phyloP scores from a whole-genome alignment of 2,329 filamentous ascomycete species.

The Aspergillus sp. region DNA sequence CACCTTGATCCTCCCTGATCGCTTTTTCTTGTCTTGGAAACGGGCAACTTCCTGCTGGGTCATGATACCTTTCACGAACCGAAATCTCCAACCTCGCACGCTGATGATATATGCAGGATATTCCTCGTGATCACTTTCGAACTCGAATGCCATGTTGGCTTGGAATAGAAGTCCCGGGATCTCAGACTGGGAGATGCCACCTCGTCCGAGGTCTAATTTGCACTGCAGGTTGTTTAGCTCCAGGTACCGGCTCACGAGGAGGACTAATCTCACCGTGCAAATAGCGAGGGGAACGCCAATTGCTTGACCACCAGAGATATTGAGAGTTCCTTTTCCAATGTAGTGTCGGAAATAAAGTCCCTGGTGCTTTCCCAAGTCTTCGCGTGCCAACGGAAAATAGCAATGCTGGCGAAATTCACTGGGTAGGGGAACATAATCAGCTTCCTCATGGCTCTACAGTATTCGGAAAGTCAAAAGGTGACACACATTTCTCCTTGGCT shows the following conservation, averaged over 20 bases:
- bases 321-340: not conserved
- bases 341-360: not conserved
- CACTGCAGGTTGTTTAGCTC: not conserved
- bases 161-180: slow-evolving; percentile 4
- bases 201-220: not conserved
- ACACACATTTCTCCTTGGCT: not conserved
- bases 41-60: not conserved
- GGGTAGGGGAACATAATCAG: not conserved
- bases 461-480: not conserved
- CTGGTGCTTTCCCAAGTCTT: not conserved
- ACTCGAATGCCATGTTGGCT: slow-evolving; percentile 2
- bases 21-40: not conserved
- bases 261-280: not conserved
- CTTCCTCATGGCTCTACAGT: not conserved
- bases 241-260: too few relatives aligned
- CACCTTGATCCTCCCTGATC: not conserved
- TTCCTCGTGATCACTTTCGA: not conserved
- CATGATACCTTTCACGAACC: slow-evolving; percentile 1
- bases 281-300: not conserved
- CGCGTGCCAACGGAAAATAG: not conserved
- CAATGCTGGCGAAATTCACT: not conserved
- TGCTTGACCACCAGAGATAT: not conserved
- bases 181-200: slow-evolving; percentile 5
- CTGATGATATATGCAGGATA: slow-evolving; percentile 4
- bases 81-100: not conserved